phyloP scores from a whole-genome alignment of 2,329 filamentous ascomycete genomes.

The Paracoccidioides lutzii region DNA sequence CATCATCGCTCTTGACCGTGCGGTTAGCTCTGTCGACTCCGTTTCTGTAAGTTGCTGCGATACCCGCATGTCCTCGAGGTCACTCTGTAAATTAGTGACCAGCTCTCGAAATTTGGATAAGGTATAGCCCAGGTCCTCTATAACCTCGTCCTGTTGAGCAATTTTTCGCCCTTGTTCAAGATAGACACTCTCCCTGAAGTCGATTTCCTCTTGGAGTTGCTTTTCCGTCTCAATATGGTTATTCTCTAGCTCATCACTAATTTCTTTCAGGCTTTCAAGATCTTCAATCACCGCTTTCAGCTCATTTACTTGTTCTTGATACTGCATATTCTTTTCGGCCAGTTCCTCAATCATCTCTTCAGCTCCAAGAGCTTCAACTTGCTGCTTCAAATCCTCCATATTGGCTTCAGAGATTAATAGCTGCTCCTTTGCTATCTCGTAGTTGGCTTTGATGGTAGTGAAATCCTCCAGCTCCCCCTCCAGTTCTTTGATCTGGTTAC shows the following conservation, averaged over 20 bases:
- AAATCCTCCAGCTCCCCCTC: constrained; percentile 61
- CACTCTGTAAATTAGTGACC: constrained; percentile 70
- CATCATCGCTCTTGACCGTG: constrained; percentile 84
- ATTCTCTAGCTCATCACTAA: constrained; percentile 86
- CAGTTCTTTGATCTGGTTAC: constrained; percentile 59
- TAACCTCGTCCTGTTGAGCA: constrained; percentile 60
- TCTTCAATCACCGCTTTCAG: constrained; percentile 73
- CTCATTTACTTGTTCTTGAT: constrained; percentile 72
- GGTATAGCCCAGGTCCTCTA: constrained; percentile 84
- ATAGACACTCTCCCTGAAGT: constrained; percentile 73
- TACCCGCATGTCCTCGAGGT: constrained; percentile 82
- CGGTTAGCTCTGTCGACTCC: constrained; percentile 81
- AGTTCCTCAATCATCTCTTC: constrained; percentile 93
- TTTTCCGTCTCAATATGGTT: constrained; percentile 90
- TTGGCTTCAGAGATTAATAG: constrained; percentile 58
- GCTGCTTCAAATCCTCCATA: constrained; percentile 75
- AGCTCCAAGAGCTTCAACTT: constrained; percentile 76
- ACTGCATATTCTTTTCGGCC: constrained; percentile 71
- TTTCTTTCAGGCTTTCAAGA: constrained; percentile 75
- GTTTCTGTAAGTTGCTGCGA: constrained; percentile 86
- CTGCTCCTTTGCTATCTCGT: constrained; percentile 57
- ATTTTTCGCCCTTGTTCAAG: constrained; percentile 65
- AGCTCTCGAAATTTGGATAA: constrained; percentile 79
- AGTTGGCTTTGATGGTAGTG: constrained; percentile 53
- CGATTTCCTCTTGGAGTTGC: constrained; percentile 85